These are phyloP conservation scores for Insectozyma bohioensis DNA, from an alignment of 1,139 yeast genomes.

Conservation along the genomic window DNA sequence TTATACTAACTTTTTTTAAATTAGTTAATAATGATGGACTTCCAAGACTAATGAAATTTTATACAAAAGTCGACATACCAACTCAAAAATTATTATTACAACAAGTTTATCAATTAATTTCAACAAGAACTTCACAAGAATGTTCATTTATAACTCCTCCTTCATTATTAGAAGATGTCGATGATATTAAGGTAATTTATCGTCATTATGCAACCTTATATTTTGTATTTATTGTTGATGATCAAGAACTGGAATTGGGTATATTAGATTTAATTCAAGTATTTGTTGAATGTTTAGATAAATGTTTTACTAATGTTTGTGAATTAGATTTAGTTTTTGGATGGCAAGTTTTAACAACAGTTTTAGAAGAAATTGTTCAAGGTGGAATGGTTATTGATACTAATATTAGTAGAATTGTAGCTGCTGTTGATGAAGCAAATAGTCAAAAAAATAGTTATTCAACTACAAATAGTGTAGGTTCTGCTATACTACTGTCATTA, in stretches of 20 bases:
- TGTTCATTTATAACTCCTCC: constrained; percentile 85
- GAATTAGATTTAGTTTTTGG: constrained; percentile 95
- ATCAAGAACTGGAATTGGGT: constrained; percentile 92
- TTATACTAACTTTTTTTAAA: constrained; percentile 18
- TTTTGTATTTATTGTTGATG: constrained; percentile 93
- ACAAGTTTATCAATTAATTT: constrained; percentile 72
- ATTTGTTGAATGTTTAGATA: constrained; percentile 90
- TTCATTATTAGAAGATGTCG: constrained; percentile 66
- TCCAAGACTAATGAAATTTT: constrained; percentile 88
- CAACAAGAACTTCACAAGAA: constrained; percentile 66
- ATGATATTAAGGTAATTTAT: constrained; percentile 85
- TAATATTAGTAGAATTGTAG: constrained; percentile 76
- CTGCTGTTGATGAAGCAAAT: constrained; percentile 68
- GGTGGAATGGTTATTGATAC: constrained; percentile 99
- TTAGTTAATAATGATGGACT: constrained; percentile 90
- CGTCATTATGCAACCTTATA: constrained; percentile 93
- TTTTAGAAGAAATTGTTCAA: constrained; percentile 87
- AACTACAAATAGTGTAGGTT: constrained; percentile 10
- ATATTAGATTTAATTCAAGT: constrained; percentile 93
- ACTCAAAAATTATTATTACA: constrained; percentile 72
- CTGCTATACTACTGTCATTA: constrained; percentile 44
- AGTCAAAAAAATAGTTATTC: constrained; percentile 35
- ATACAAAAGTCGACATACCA: constrained; percentile 81
- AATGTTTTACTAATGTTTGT: constrained; percentile 91
- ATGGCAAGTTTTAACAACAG: constrained; percentile 95